Evolutionary conservation across 352 stramenopile genomes (phyloP), one percentile per base, ranked within the genome.

Genomic region (Phytophthora pluvialis): DNA sequence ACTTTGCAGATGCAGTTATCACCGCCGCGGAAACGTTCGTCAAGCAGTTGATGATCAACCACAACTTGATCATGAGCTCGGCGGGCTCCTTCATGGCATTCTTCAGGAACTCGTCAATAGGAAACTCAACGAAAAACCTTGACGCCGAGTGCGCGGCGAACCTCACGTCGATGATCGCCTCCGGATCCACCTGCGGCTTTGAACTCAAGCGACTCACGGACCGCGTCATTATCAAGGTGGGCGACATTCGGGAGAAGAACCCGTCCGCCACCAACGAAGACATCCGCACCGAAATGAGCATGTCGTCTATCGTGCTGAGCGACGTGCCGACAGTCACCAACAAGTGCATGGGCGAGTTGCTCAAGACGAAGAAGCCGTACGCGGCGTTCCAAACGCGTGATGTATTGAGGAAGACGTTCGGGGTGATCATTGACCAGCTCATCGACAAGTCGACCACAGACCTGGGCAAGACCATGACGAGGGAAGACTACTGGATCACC

Each of bases 381-480:
- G 52, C 48, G 16, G 73, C 69, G 16, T 85, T 74, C 50, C 44
- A 75, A 31, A 79, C 66, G 13, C 81, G 83, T 6, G 80, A 88
- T 50, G 45, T 72, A 11, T 71, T 90, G 38, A 63, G 80, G 13
- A 86, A 84, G 42, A 85, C 75, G 1, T 60, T 89, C 12, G 68
- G 82, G 9, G 75, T 81, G 12, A 83, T 90, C 33, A 67, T 90
- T 5, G 79, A 90, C 35, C 70, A 82, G 44, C 58, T 90, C 11
- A 81, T 88, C 31, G 69, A 70, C 33, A 73, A 65, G 28, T 72
- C 65, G 1, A 68, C 63, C 4, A 78, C 58, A 0, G 77, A 88
- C 12, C 79, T 81, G 54, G 75, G 72, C 29, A 50, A 75, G 44
- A 60, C 65, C 21, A 73, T 86, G 57, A 25, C 68, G 0, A 50